phyloP scores from a whole-genome alignment of 2,329 filamentous ascomycete genomes.

The Fusarium mexicanum region DNA sequence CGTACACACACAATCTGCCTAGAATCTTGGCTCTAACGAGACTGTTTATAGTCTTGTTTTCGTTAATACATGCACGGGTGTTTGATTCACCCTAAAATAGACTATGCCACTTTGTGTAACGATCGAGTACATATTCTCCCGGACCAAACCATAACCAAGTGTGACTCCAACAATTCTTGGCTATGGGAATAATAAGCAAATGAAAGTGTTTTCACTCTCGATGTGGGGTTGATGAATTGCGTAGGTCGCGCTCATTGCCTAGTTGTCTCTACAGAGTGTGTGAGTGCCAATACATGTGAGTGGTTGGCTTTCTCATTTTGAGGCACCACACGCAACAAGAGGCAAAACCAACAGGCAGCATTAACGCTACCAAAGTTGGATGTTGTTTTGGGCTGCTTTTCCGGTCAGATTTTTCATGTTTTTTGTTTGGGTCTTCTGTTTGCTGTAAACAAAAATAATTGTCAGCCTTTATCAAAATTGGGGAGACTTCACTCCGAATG shows the following conservation, averaged over 20 bases:
- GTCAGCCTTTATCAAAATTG: not conserved
- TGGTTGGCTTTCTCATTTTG: not conserved
- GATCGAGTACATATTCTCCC: not conserved
- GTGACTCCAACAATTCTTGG: conserved; percentile 10
- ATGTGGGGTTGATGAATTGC: conserved; percentile 5
- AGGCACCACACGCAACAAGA: not conserved
- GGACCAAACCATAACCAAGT: not conserved
- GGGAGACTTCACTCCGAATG: not conserved
- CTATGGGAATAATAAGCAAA: not conserved
- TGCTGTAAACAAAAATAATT: not conserved
- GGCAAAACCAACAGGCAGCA: conserved; percentile 17
- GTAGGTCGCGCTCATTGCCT: conserved; percentile 10
- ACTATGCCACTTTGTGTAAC: not conserved
- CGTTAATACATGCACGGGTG: not conserved
- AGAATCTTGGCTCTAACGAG: not conserved
- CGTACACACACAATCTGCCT: not conserved
- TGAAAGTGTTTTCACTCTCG: not conserved
- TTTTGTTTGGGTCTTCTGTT: not conserved
- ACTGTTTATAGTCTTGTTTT: conserved; percentile 9
- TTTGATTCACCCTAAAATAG: not conserved
- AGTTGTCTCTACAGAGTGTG: conserved; percentile 2
- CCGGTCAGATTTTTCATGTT: not conserved
- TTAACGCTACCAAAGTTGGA: not conserved
- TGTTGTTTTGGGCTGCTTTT: not conserved
- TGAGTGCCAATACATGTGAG: not conserved